Percentiles rank a stretch among this genome's conserved stretches.
phyloP scores from a whole-genome alignment of 129 eudicot species.

The Daucus carota region DH1_v3.0 NC_030383.2:11595501-11596000 shows the following conservation, averaged over 20 bases:
- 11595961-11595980: slow-evolving; percentile 81
- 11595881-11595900: not conserved
- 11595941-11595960: slow-evolving; percentile 56
- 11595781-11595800: not conserved
- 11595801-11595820: not conserved
- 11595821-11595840: not conserved
- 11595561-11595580: not conserved
- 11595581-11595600: not conserved
- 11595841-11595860: not conserved
- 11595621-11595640: not conserved
- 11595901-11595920: slow-evolving; percentile 66
- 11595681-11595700: too few species aligned
- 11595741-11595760: not conserved
- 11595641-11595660: not conserved
- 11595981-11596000: slow-evolving; percentile 78
- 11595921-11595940: slow-evolving; percentile 46
- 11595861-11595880: slow-evolving; percentile 11
- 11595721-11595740: not conserved
- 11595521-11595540: not conserved
- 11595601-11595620: not conserved
- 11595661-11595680: not conserved
- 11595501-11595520: not conserved
- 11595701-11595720: not conserved
- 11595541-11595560: not conserved
- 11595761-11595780: not conserved